Percentiles rank a stretch among this genome's conserved stretches.
Evolutionary conservation across 805 yeast species (phyloP).

Genomic region (Ogataea minuta): DNA sequence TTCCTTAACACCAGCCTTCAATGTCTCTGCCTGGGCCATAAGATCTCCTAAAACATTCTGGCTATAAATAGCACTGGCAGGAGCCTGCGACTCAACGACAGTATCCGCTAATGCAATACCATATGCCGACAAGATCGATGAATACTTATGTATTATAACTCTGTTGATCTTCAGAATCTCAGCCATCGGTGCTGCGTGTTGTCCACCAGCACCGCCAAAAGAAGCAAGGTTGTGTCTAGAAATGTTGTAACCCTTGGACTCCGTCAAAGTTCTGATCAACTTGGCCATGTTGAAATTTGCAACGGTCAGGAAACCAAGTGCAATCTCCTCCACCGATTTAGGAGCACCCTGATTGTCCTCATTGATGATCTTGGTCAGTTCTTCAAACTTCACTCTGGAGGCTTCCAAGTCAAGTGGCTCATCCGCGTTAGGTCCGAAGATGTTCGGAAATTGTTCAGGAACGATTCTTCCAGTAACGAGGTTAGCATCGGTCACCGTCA

Average conservation of each 20-base stretch:
- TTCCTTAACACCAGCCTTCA: conserved; percentile 13
- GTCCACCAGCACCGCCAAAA: conserved; percentile 91
- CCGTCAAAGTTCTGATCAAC: conserved; percentile 76
- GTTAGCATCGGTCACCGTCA: conserved; percentile 11
- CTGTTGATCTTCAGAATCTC: conserved; percentile 59
- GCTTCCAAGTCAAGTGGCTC: conserved; percentile 7
- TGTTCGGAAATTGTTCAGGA: conserved; percentile 9
- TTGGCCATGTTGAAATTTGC: conserved; percentile 84
- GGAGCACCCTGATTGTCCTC: conserved; percentile 30
- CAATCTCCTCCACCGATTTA: conserved; percentile 63
- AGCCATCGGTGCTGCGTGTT: conserved; percentile 75
- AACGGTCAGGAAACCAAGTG: conserved; percentile 72
- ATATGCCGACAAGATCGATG: conserved; percentile 37
- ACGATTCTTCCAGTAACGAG: conserved; percentile 9
- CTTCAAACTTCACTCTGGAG: conserved; percentile 20
- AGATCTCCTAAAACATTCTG: conserved; percentile 11
- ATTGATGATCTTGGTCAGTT: conserved; percentile 55
- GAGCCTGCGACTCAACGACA: conserved; percentile 33
- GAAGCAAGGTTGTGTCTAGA: conserved; percentile 66
- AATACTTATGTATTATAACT: conserved; percentile 70
- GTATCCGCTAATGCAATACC: conserved; percentile 67
- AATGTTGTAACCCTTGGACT: conserved; percentile 68
- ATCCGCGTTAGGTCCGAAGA: conserved; percentile 8
- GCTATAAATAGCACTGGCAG: conserved; percentile 21
- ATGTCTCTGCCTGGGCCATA: conserved; percentile 16